Conservation (phyloP, 495 filamentous ascomycete species). For the Tuber melanosporum region DNA sequence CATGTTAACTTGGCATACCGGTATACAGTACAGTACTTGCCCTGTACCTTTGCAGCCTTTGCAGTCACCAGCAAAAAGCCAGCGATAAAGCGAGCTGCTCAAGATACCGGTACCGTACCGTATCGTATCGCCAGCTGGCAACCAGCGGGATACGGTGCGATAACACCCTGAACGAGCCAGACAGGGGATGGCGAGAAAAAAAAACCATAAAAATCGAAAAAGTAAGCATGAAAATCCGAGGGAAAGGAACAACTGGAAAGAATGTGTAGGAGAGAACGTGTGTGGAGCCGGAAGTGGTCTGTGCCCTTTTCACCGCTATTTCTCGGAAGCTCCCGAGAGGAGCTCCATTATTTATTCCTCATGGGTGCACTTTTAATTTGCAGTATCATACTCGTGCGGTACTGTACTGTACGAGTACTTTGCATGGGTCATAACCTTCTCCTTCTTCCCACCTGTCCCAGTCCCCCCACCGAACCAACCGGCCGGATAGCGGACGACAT, state of each 20-base stretch:
- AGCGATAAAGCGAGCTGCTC: neutral
- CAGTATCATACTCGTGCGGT: neutral
- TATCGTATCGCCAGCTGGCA: neutral
- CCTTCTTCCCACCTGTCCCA: neutral
- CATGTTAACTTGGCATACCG: neutral
- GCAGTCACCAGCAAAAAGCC: neutral
- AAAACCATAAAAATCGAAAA: neutral
- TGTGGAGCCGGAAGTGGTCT: neutral
- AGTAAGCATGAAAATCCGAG: neutral
- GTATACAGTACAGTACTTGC: neutral
- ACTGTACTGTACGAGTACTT: neutral
- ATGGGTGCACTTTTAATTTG: neutral
- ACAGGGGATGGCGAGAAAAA: neutral
- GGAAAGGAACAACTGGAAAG: neutral
- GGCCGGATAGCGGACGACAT: neutral
- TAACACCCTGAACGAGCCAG: neutral
- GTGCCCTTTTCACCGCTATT: neutral
- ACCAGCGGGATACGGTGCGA: neutral
- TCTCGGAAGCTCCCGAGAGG: conserved; percentile 1
- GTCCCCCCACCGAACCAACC: neutral
- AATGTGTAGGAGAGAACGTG: neutral
- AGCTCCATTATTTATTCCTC: neutral
- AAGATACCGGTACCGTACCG: neutral
- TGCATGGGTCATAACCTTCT: neutral
- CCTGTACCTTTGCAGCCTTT: neutral